Evolutionary conservation across 495 filamentous ascomycete species (phyloP).

Genomic region (Neurospora pannonica): DNA sequence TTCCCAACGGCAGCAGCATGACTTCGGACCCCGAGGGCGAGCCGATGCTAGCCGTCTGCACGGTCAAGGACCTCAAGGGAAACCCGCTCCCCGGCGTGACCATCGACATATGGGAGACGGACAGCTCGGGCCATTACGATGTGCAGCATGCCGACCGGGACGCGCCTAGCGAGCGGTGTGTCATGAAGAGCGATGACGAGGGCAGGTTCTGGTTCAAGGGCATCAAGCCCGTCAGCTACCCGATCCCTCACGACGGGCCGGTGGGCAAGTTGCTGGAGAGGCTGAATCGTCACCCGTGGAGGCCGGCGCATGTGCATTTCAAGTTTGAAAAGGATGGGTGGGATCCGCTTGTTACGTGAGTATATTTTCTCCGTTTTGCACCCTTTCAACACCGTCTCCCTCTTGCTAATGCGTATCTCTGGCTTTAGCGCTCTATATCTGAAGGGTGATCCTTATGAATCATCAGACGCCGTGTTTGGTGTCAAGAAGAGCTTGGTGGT

Average conservation of each 20-base stretch:
- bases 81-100: conserved; percentile 59
- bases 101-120: conserved; percentile 93
- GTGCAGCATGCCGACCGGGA: conserved; percentile 67
- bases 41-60: conserved; percentile 70
- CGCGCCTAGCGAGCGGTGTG: conserved; percentile 69
- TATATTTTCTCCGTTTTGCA: conserved; percentile 7
- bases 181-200: conserved; percentile 60
- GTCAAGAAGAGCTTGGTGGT: conserved; percentile 79
- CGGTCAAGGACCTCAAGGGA: conserved; percentile 57
- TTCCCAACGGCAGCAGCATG: conserved; percentile 57
- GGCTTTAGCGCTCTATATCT: conserved; percentile 62
- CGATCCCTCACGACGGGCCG: conserved; percentile 83
- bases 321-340: conserved; percentile 82
- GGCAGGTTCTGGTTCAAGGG: conserved; percentile 85
- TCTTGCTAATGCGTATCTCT: not conserved
- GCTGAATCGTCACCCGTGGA: conserved; percentile 67
- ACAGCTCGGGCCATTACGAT: conserved; percentile 79
- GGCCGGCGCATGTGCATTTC: conserved; percentile 89
- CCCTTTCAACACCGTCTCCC: not conserved
- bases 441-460: conserved; percentile 79
- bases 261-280: conserved; percentile 67
- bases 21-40: conserved; percentile 61
- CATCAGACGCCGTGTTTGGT: conserved; percentile 85
- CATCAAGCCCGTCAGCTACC: conserved; percentile 80
- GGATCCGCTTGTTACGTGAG: conserved; percentile 79